Percentiles rank a stretch among this genome's conserved stretches.
Evolutionary conservation across 1,284 basidiomycete genomes (phyloP).

Genomic region (Moesziomyces sp.): DNA sequence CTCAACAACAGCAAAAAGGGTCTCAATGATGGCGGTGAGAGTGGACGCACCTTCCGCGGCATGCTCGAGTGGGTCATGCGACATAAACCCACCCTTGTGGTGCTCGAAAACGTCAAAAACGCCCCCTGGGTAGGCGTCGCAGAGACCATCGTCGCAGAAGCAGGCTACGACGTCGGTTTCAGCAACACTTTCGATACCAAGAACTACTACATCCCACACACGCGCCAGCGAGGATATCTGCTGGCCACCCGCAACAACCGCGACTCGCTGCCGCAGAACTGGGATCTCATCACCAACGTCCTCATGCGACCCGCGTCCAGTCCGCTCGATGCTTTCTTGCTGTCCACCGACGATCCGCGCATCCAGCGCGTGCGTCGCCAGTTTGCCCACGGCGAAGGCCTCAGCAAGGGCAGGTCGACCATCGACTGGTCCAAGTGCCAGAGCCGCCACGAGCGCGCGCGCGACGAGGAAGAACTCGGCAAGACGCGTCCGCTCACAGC

Average conservation of each 20-base stretch:
- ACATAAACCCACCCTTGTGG: constrained; percentile 87
- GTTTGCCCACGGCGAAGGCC: constrained; percentile 69
- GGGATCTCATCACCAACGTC: constrained; percentile 77
- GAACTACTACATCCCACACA: constrained; percentile 92
- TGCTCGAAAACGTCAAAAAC: constrained; percentile 91
- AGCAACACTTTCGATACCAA: constrained; percentile 82
- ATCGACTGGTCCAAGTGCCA: constrained; percentile 91
- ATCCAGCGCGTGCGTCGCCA: constrained; percentile 83
- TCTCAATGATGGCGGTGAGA: constrained; percentile 62
- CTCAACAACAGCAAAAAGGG: constrained; percentile 91
- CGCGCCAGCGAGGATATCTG: constrained; percentile 68
- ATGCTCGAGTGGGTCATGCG: constrained; percentile 93
- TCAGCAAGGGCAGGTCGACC: constrained; percentile 65
- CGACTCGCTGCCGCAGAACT: constrained; percentile 70
- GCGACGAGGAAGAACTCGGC: constrained; percentile 84
- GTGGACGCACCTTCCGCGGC: constrained; percentile 65
- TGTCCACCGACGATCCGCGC: constrained; percentile 87
- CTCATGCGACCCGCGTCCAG: constrained; percentile 86
- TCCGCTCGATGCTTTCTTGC: constrained; percentile 88
- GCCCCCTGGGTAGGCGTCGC: constrained; percentile 87
- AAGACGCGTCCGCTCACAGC: constrained; percentile 85
- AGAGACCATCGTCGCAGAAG: constrained; percentile 77
- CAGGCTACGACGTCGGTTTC: constrained; percentile 80
- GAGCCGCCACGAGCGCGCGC: constrained; percentile 86
- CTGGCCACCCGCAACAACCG: constrained; percentile 53